Conservation (phyloP, 2,329 filamentous ascomycete species). For the Corniculantispora saksenae region DNA sequence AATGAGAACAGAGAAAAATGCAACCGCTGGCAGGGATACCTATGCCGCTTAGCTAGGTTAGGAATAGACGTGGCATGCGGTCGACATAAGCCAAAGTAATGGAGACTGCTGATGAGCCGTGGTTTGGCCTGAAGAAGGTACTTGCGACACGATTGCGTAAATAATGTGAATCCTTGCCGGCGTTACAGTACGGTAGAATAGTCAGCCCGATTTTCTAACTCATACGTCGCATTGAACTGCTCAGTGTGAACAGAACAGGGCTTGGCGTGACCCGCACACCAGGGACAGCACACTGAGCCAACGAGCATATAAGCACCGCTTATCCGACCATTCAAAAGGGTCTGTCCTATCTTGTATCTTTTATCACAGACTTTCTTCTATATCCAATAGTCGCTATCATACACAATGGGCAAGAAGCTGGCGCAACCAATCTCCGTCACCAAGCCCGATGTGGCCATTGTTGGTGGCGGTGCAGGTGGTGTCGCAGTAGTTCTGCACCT, state of each 20-base stretch:
- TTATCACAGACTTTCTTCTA: neutral
- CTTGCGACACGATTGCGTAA: neutral
- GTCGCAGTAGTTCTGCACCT: conserved; percentile 17
- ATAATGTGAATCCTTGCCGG: neutral
- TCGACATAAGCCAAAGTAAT: conserved; percentile 12
- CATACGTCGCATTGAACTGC: neutral
- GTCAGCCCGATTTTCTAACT: neutral
- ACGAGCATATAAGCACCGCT: conserved; percentile 5
- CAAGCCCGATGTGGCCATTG: conserved; percentile 12
- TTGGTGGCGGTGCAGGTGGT: conserved; percentile 16
- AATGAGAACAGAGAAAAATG: neutral
- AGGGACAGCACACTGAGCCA: neutral
- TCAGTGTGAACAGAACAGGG: neutral
- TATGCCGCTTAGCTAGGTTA: neutral
- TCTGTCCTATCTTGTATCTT: neutral
- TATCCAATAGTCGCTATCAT: neutral
- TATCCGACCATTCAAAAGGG: conserved; percentile 4
- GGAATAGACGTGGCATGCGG: conserved; percentile 1
- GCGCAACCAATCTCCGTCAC: neutral
- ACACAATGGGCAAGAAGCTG: conserved; percentile 13
- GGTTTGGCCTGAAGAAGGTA: neutral
- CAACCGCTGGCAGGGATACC: neutral
- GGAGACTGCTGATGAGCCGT: neutral
- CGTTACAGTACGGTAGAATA: neutral
- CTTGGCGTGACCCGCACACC: neutral